A percentile compares a stretch with the other conserved stretches of the same genome.
These are phyloP conservation scores for Colletotrichum kahawae DNA, from an alignment of 2,329 filamentous ascomycete genomes.

Conservation along the genomic window DNA sequence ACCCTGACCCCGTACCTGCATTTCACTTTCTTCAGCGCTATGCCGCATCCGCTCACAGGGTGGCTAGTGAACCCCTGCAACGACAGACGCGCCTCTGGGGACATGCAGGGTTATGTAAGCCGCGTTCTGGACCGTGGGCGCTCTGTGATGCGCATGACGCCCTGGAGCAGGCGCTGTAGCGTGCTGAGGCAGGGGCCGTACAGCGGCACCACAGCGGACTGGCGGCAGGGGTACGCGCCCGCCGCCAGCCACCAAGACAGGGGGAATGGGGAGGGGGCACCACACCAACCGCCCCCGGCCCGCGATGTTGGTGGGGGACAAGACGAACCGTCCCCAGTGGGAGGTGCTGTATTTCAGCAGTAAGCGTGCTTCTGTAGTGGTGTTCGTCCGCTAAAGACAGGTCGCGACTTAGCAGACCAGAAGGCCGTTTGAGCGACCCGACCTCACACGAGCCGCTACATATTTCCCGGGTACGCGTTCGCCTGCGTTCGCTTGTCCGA, in stretches of 20 bases:
- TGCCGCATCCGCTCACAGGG: slow-evolving; percentile 7
- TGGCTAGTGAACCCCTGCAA: slow-evolving; percentile 7
- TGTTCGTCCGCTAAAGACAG: neutral
- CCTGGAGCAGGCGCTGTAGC: neutral
- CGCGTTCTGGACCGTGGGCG: neutral
- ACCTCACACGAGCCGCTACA: neutral
- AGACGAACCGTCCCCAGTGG: neutral
- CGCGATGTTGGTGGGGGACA: neutral
- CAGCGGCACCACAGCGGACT: neutral
- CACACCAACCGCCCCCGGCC: neutral
- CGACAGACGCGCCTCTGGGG: slow-evolving; percentile 18
- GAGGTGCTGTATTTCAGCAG: neutral
- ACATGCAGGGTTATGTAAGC: slow-evolving; percentile 10
- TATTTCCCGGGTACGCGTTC: neutral
- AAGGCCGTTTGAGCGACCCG: neutral
- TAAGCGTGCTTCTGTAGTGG: neutral
- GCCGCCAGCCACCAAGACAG: slow-evolving; percentile 12
- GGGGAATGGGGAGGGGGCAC: neutral
- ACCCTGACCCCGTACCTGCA: slow-evolving; percentile 17
- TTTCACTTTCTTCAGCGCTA: slow-evolving; percentile 20
- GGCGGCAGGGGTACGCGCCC: slow-evolving; percentile 18
- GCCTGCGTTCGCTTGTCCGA: neutral
- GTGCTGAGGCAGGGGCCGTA: neutral
- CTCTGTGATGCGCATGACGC: neutral
- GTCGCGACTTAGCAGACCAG: neutral